Base-by-base conservation (phyloP, 768 basidiomycete genomes). In the Lactarius deliciosus region DNA sequence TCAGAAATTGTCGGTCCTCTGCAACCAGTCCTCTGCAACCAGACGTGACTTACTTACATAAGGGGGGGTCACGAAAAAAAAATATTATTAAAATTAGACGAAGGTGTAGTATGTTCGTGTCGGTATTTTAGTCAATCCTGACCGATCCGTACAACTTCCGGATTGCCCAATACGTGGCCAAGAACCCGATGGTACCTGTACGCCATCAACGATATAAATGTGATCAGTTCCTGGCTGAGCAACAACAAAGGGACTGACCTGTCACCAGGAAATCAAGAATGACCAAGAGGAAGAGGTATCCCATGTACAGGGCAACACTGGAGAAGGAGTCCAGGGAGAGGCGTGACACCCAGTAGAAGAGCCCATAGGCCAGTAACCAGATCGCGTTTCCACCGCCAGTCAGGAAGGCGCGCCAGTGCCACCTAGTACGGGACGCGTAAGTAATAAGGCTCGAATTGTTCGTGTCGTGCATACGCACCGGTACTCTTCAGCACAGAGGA, bases 371-470 rank as follows among this genome's bases (percentile, higher is more conserved):
- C 60, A 96, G 77, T 30, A 98, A 79, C 96, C 96, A 98, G 76
- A 96, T 86, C 3, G 94, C 90, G 68, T 90, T 92, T 28, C 95
- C 94, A 10, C 94, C 96, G 41, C 96, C 96, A 36, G 87, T 90
- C 68, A 96, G 72, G 82, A 98, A 97, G 5, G 93, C 85, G 55
- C 94, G 86, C 96, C 96, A 98, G 66, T 98, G 96, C 96, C 96
- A 98, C 65, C 94, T 91, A 66, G 36, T 40, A 36, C 60, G 20
- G 3, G 63, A 57, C 25, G n/a, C 25, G 18, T 54, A 10, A 56
- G 72, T 41, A 69, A 66, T 22, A 61, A 57, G 4, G 43, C 38
- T 58, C 50, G 38, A 50, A 20, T 15, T 40, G 13, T 38, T 15
- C 11, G 36, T 25, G 16, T 41, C 41, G 40, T 16, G 34, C 7